Evolutionary conservation across 768 basidiomycete species (phyloP).

Genomic region (Sporobolomyces phaffii): DNA sequence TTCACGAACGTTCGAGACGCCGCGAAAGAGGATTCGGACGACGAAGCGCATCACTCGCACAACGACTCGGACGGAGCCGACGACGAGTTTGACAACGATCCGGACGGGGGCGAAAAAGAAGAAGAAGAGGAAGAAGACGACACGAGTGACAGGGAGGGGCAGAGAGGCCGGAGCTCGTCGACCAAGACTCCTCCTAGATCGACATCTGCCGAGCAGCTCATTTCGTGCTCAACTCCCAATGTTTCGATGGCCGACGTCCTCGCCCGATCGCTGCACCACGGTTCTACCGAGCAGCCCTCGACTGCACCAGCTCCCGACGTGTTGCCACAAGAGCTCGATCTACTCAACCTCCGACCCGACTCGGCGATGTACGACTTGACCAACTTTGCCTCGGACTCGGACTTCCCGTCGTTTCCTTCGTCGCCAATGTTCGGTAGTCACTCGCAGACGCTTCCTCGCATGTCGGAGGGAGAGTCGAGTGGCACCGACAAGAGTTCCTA

Average conservation of each 20-base stretch:
- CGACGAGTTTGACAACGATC: slow-evolving; percentile 55
- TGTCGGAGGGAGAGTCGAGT: slow-evolving; percentile 49
- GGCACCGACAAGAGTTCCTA: slow-evolving; percentile 67
- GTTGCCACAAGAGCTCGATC: background rate
- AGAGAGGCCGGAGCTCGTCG: background rate
- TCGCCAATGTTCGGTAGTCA: slow-evolving; percentile 28
- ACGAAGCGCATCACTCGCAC: slow-evolving; percentile 50
- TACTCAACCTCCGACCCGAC: slow-evolving; percentile 2
- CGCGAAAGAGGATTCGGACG: slow-evolving; percentile 66
- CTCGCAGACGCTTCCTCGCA: slow-evolving; percentile 25
- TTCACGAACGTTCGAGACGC: slow-evolving; percentile 86
- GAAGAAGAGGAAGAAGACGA: slow-evolving; percentile 64
- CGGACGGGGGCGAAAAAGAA: slow-evolving; percentile 45
- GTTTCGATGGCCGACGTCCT: slow-evolving; percentile 48
- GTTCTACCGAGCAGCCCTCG: background rate
- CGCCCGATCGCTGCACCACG: slow-evolving; percentile 49
- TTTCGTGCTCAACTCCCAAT: slow-evolving; percentile 4
- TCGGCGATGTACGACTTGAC: slow-evolving; percentile 13
- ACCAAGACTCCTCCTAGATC: background rate
- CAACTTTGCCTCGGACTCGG: slow-evolving; percentile 12
- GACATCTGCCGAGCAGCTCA: background rate
- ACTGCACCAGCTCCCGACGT: background rate
- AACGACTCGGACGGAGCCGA: slow-evolving; percentile 54
- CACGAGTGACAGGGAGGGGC: slow-evolving; percentile 52
- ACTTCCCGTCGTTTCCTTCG: slow-evolving; percentile 32